Base-by-base conservation (phyloP, 306 rosid genomes). In the Inga leiocalycina region DNA sequence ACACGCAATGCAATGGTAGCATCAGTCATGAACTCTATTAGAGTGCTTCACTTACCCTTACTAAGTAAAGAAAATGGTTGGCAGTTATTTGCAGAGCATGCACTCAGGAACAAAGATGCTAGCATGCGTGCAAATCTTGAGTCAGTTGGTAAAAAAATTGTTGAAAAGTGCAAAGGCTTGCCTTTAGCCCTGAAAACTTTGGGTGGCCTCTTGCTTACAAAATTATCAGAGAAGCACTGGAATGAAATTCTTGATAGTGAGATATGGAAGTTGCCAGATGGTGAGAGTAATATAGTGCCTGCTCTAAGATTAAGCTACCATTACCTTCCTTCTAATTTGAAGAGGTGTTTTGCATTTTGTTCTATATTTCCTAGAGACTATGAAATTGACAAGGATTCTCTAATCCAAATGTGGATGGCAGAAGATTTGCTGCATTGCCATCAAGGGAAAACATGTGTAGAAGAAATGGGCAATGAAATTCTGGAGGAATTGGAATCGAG, bases 221-320 rank as follows among this genome's bases (percentile, higher is more conserved):
- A 27, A 27, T 27, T 70, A 10, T 39, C 74, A 3, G 32, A 70
- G 17, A 46, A 70, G 44, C 8, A 39, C 24, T 70, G 74, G 74
- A 19, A 10, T 41, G 46, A 70, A 20, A 70, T 70, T 17, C 32
- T 70, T 2, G 4, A 70, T 17, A 70, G 16, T 70, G 49, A 70
- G 3, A 39, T 70, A 11, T 70, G 52, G 74, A 6, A 70, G 14
- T 41, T 41, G 5, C 16, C 16, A 3, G 34, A 39, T 17, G 51
- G 45, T 41, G 16, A 41, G 32, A 41, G 17, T n/a, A 41, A 70
- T 70, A 11, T 70, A 70, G 10, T 70, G 12, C 74, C 74, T 3
- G 74, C 74, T 39, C 44, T 70, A 41, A 70, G 74, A 70, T 39
- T 70, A 20, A 70, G 74, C 51, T 70, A 70, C 74, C 74, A 70